Percentiles rank a stretch among this genome's conserved stretches.
Conservation (phyloP, 345 rosid genomes). For the Psidium friedrichsthalianum region DNA sequence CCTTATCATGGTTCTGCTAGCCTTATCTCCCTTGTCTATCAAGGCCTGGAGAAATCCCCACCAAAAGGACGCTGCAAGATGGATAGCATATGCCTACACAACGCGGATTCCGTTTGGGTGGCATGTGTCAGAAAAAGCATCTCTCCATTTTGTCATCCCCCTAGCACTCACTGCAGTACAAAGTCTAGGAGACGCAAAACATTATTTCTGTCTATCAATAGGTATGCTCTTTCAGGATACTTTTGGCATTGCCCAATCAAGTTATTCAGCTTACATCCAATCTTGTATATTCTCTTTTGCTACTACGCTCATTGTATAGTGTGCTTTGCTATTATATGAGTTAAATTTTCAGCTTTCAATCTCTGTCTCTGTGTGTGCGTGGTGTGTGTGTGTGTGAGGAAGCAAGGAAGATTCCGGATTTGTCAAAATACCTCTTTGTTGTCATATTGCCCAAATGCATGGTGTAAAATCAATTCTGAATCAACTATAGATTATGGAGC, state of each 20-base stretch:
- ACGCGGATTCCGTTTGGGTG: conserved; percentile 91
- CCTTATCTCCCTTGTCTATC: conserved; percentile 64
- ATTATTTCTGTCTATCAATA: conserved; percentile 66
- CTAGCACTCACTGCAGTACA: conserved; percentile 64
- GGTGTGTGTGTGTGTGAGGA: background rate
- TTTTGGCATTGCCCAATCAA: background rate
- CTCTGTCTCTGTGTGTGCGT: background rate
- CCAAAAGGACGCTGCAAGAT: conserved; percentile 42
- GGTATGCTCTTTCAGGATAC: conserved; percentile 26
- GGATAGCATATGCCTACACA: conserved; percentile 74
- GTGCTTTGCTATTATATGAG: background rate
- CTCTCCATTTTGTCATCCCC: conserved; percentile 81
- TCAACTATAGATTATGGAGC: background rate
- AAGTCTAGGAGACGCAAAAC: conserved; percentile 77
- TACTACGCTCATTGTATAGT: background rate
- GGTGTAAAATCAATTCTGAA: background rate
- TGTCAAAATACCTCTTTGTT: background rate
- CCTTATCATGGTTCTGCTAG: conserved; percentile 61
- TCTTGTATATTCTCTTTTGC: background rate
- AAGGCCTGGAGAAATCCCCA: conserved; percentile 68
- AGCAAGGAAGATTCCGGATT: background rate
- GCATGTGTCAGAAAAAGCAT: conserved; percentile 99
- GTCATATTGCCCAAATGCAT: background rate
- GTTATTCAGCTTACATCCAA: background rate
- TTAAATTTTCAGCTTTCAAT: background rate